A percentile compares a stretch with the other conserved stretches of the same genome.
Conservation (phyloP, 495 filamentous ascomycete species). For the Hypoxylon fuscum region DNA sequence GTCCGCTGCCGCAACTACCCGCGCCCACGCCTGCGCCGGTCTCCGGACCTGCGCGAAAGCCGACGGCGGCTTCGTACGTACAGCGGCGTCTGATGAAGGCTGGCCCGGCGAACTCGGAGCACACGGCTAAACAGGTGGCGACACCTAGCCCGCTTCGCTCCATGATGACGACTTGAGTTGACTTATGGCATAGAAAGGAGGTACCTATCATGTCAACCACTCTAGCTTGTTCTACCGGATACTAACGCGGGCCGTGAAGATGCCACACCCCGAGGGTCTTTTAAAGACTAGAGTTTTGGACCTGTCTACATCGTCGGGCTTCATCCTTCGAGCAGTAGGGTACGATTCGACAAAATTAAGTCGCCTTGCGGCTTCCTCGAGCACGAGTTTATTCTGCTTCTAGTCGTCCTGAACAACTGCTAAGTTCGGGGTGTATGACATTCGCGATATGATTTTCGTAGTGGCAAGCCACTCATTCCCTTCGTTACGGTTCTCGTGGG, state of each 20-base stretch:
- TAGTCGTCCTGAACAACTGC: constrained; percentile 5
- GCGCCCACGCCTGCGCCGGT: constrained; percentile 49
- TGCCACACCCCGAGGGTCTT: constrained; percentile 34
- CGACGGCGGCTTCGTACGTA: constrained; percentile 42
- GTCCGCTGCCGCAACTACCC: constrained; percentile 51
- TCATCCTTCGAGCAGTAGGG: constrained; percentile 29
- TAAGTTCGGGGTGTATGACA: constrained; percentile 6
- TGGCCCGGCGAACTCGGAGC: constrained; percentile 51
- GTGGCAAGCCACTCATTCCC: constrained; percentile 21
- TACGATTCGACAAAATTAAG: constrained; percentile 6
- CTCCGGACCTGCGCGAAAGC: constrained; percentile 51
- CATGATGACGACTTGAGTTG: constrained; percentile 67
- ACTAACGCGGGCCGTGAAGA: constrained; percentile 33
- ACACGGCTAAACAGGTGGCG: constrained; percentile 51
- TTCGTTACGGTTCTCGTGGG: constrained; percentile 28
- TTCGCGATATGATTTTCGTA: constrained; percentile 19
- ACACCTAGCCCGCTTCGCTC: constrained; percentile 68
- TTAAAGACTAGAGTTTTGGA: constrained; percentile 24
- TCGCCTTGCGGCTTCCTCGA: constrained; percentile 15
- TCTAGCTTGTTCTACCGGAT: not conserved
- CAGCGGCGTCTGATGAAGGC: constrained; percentile 46
- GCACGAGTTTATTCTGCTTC: constrained; percentile 29
- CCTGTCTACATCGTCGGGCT: constrained; percentile 35
- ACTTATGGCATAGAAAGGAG: constrained; percentile 39
- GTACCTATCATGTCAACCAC: constrained; percentile 19